Percentiles rank a stretch among this genome's conserved stretches.
phyloP scores from a whole-genome alignment of 148 eudicot genomes.

The Fagopyrum tataricum region DNA sequence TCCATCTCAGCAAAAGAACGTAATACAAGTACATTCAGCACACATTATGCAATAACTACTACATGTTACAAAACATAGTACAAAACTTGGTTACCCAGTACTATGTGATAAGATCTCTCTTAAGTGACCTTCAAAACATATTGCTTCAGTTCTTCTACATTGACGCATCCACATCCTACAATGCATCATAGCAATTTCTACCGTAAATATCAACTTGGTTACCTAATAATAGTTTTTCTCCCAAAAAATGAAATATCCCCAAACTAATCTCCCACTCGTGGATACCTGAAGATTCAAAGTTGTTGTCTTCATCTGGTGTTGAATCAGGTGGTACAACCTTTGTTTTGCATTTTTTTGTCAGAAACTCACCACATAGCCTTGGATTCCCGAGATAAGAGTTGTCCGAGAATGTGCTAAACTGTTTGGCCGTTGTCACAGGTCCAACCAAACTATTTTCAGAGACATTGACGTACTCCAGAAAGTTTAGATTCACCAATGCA shows the following conservation, averaged over 20 bases:
- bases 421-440: slow-evolving; percentile 17
- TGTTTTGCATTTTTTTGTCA: slow-evolving; percentile 18
- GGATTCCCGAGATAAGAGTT: slow-evolving; percentile 22
- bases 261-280: neutral
- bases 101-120: too few relatives aligned
- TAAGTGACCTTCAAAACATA: too few relatives aligned
- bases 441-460: slow-evolving; percentile 23
- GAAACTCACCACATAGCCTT: slow-evolving; percentile 21
- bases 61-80: too few relatives aligned
- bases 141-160: neutral
- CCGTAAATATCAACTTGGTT: neutral
- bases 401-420: slow-evolving; percentile 18
- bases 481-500: slow-evolving; percentile 5
- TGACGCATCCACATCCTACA: neutral
- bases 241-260: neutral
- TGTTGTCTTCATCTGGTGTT: too few relatives aligned
- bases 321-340: neutral
- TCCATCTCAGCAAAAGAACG: too few relatives aligned
- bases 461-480: slow-evolving; percentile 19
- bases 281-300: neutral
- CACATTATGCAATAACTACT: too few relatives aligned
- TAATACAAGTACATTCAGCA: too few relatives aligned
- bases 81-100: too few relatives aligned
- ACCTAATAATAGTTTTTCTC: neutral
- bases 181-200: neutral